These are phyloP conservation scores for Oxalis stricta DNA, from an alignment of 441 rosid species.

Conservation along the genomic window DNA sequence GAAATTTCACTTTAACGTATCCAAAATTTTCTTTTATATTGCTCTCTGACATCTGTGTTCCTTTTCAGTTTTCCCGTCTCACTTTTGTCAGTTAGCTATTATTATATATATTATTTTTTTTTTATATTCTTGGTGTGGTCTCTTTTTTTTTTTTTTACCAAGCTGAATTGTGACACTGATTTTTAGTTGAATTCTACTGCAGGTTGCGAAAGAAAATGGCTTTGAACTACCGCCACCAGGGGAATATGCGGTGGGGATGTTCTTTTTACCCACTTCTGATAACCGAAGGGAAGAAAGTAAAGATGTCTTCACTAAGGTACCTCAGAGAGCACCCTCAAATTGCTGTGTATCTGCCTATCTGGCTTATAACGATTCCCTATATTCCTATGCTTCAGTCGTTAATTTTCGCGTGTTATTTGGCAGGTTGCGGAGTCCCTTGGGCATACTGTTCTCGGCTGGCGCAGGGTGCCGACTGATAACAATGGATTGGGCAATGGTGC, in stretches of 20 bases:
- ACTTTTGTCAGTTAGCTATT: too few species aligned
- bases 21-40: too few species aligned
- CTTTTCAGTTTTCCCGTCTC: too few species aligned
- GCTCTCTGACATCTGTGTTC: too few species aligned
- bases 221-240: constrained; percentile 78
- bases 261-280: constrained; percentile 79
- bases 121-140: too few species aligned
- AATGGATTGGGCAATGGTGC: constrained; percentile 80
- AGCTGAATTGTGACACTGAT: neutral
- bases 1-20: too few species aligned
- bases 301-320: constrained; percentile 79
- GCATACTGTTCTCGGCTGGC: constrained; percentile 93
- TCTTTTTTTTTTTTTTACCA: neutral
- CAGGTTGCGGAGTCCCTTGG: constrained; percentile 98
- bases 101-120: too few species aligned
- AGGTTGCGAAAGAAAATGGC: constrained; percentile 66
- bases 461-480: constrained; percentile 85
- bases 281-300: constrained; percentile 77
- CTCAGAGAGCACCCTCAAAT: neutral
- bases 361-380: too few species aligned
- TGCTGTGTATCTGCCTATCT: too few species aligned
- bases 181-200: constrained; percentile 6
- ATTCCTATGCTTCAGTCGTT: too few species aligned
- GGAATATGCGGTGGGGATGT: constrained; percentile 93
- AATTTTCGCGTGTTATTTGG: neutral